Percentiles rank a stretch among this genome's conserved stretches.
phyloP scores from a whole-genome alignment of 805 yeast genomes.

The Candida pseudofarinosa region DNA sequence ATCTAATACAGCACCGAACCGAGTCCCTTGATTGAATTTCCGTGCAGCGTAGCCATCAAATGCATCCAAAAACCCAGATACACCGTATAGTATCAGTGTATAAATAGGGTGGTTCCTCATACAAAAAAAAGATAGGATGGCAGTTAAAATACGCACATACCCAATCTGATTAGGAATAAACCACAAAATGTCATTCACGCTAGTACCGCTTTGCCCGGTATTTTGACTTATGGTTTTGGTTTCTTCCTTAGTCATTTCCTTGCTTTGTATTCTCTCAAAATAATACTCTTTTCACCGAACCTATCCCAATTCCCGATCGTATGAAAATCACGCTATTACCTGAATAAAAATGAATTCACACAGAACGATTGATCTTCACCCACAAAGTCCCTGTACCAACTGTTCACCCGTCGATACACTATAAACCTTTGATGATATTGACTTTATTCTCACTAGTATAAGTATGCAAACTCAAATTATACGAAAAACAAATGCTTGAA shows the following conservation, averaged over 20 bases:
- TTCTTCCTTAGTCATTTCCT: neutral
- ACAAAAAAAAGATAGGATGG: slow-evolving; percentile 70
- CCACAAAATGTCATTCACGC: slow-evolving; percentile 57
- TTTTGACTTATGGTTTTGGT: neutral
- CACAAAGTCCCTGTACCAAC: neutral
- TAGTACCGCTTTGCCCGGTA: slow-evolving; percentile 8
- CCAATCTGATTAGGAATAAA: slow-evolving; percentile 94
- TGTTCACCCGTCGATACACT: too few relatives aligned
- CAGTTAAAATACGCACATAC: slow-evolving; percentile 76
- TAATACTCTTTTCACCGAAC: too few relatives aligned
- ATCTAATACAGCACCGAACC: slow-evolving; percentile 94
- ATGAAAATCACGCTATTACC: neutral
- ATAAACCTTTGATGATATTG: too few relatives aligned
- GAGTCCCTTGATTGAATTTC: slow-evolving; percentile 79
- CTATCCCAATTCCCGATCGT: neutral
- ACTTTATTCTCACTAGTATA: too few relatives aligned
- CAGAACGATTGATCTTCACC: neutral
- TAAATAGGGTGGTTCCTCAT: slow-evolving; percentile 82
- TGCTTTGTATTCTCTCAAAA: neutral
- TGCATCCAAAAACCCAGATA: slow-evolving; percentile 92
- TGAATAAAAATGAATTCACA: neutral
- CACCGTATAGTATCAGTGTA: slow-evolving; percentile 73
- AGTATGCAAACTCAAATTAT: neutral
- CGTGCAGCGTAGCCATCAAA: slow-evolving; percentile 96
- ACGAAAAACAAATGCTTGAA: neutral